These are phyloP conservation scores for Tubosaeta brunneosetosa DNA, from an alignment of 768 basidiomycete genomes.

Conservation along the genomic window DNA sequence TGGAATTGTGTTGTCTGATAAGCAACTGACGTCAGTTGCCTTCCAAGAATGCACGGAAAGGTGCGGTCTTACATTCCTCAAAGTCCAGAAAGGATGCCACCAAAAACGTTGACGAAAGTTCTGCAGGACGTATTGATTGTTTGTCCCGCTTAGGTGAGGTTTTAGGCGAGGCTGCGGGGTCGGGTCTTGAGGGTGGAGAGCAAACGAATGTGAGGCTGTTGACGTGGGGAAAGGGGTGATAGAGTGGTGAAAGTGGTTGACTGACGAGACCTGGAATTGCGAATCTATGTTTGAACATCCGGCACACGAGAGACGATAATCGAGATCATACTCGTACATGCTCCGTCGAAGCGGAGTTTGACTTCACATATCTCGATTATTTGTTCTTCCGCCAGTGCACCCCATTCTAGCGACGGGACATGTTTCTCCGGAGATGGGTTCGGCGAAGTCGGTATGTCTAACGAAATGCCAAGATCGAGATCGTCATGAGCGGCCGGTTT, in stretches of 20 bases:
- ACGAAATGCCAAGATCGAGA: constrained; percentile 38
- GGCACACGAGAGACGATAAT: neutral
- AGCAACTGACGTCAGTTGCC: neutral
- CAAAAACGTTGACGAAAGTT: constrained; percentile 41
- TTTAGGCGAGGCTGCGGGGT: constrained; percentile 23
- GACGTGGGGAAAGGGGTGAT: constrained; percentile 34
- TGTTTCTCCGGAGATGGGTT: constrained; percentile 20
- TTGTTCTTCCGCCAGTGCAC: constrained; percentile 56
- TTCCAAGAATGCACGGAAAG: neutral
- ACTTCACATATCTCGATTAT: constrained; percentile 61
- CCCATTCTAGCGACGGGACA: constrained; percentile 37
- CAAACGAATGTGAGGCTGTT: constrained; percentile 46
- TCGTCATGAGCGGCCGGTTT: constrained; percentile 29
- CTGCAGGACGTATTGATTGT: constrained; percentile 16
- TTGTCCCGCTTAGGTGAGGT: constrained; percentile 28
- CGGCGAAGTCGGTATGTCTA: constrained; percentile 21
- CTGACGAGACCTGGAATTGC: constrained; percentile 36
- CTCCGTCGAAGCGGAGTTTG: constrained; percentile 45
- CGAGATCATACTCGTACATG: constrained; percentile 37
- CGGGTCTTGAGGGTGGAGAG: constrained; percentile 29
- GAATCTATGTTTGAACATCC: constrained; percentile 2
- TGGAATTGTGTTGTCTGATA: constrained; percentile 37
- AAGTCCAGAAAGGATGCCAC: constrained; percentile 55
- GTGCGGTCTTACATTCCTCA: constrained; percentile 47
- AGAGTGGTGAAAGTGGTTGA: constrained; percentile 45